phyloP scores from a whole-genome alignment of 345 rosid species.

The Camelina neglecta region DNA sequence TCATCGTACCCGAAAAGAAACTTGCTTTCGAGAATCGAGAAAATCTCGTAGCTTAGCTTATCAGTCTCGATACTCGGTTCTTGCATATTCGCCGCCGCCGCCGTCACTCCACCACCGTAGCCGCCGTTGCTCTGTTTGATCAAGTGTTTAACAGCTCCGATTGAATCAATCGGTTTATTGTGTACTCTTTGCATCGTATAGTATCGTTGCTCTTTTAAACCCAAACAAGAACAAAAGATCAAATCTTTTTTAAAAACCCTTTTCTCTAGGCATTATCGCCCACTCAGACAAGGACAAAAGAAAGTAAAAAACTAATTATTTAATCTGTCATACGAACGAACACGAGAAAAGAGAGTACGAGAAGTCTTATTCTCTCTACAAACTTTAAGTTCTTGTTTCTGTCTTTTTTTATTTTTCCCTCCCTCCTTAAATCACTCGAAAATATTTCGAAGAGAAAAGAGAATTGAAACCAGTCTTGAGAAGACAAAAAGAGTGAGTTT shows the following conservation, averaged over 20 bases:
- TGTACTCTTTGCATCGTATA: constrained; percentile 43
- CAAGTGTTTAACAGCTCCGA: neutral
- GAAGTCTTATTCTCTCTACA: constrained; percentile 22
- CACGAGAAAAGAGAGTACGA: constrained; percentile 39
- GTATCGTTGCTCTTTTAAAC: neutral
- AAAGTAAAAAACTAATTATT: neutral
- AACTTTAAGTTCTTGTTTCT: constrained; percentile 26
- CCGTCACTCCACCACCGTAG: constrained; percentile 46
- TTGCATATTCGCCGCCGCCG: constrained; percentile 56
- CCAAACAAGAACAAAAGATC: neutral
- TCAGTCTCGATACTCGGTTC: constrained; percentile 97
- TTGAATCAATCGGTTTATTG: constrained; percentile 27
- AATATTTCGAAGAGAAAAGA: constrained; percentile 13
- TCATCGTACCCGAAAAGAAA: constrained; percentile 90
- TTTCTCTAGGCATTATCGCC: constrained; percentile 45
- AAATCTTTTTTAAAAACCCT: neutral
- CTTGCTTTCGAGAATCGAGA: constrained; percentile 91
- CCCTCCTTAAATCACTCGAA: constrained; percentile 25
- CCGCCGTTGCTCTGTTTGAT: constrained; percentile 23
- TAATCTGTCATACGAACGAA: constrained; percentile 38
- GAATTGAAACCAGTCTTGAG: neutral
- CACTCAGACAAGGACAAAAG: constrained; percentile 1
- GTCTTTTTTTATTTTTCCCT: too few species aligned
- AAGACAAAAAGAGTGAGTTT: constrained; percentile 24
- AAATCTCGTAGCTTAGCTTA: constrained; percentile 95